Conservation (phyloP, 106 monocot species). For the Agapanthus africanus region DNA sequence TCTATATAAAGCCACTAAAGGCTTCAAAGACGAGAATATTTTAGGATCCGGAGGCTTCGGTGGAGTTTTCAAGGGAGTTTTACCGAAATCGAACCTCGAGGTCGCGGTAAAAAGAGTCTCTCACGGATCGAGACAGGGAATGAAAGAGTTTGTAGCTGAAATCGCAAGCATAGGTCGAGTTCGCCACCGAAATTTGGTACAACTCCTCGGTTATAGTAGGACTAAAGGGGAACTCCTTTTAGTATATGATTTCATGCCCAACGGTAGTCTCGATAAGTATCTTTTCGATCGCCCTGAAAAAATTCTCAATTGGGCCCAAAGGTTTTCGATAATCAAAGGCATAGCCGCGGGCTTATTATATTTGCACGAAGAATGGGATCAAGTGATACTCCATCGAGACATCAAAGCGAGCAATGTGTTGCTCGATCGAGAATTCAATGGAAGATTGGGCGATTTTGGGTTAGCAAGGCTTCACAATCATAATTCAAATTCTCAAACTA, state of each 20-base stretch:
- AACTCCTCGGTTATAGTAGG: conserved; percentile 77
- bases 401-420: conserved; percentile 59
- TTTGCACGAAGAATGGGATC: conserved; percentile 59
- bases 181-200: conserved; percentile 82
- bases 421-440: conserved; percentile 44
- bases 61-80: conserved; percentile 60
- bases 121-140: conserved; percentile 61
- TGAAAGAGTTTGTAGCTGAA: conserved; percentile 76
- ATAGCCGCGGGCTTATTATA: conserved; percentile 45
- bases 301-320: conserved; percentile 27
- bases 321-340: conserved; percentile 33
- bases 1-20: conserved; percentile 61
- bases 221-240: conserved; percentile 46
- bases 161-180: conserved; percentile 77
- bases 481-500: conserved; percentile 38
- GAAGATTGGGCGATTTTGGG: conserved; percentile 53
- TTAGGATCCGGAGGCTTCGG: conserved; percentile 76
- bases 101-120: conserved; percentile 76
- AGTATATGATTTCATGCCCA: conserved; percentile 75
- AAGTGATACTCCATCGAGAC: conserved; percentile 59
- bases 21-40: conserved; percentile 56
- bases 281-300: conserved; percentile 18
- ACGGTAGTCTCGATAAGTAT: conserved; percentile 58
- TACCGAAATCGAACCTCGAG: conserved; percentile 34
- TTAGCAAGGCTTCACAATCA: conserved; percentile 50